These are phyloP conservation scores for Fraxinus dipetala DNA, from an alignment of 305 asterid genomes.

Conservation along the genomic window DNA sequence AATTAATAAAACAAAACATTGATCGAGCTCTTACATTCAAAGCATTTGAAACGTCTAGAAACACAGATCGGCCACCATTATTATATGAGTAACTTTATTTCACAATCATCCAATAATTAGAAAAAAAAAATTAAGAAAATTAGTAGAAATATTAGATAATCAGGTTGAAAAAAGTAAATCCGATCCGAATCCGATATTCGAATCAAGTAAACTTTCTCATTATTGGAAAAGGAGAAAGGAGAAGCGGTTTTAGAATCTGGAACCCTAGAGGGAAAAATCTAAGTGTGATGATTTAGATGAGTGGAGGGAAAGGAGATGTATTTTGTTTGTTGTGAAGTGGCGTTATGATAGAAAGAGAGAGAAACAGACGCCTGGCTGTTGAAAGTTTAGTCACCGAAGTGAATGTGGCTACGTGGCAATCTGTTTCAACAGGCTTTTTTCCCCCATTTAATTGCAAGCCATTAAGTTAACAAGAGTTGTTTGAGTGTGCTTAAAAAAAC, in stretches of 20 bases:
- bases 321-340: constrained; percentile 2
- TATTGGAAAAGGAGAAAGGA: constrained; percentile 8
- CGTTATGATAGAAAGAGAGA: not conserved
- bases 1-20: not conserved
- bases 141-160: not conserved
- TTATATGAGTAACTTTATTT: not conserved
- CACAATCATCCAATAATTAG: constrained; percentile 7
- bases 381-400: constrained; percentile 27
- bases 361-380: constrained; percentile 23
- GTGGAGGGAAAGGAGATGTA: constrained; percentile 3
- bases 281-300: not conserved
- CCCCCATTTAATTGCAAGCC: too few species aligned
- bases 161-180: not conserved
- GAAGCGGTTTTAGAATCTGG: constrained; percentile 3
- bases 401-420: constrained; percentile 37
- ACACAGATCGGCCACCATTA: constrained; percentile 22
- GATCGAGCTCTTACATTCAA: constrained; percentile 38
- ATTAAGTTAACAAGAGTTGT: too few species aligned
- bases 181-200: constrained; percentile 23
- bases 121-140: not conserved
- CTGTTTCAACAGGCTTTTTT: not conserved
- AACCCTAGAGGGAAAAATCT: not conserved
- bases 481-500: too few species aligned
- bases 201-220: not conserved
- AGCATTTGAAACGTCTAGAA: constrained; percentile 18